Base-by-base conservation (phyloP, 2,329 filamentous ascomycete genomes). In the Lachnellula occidentalis region DNA sequence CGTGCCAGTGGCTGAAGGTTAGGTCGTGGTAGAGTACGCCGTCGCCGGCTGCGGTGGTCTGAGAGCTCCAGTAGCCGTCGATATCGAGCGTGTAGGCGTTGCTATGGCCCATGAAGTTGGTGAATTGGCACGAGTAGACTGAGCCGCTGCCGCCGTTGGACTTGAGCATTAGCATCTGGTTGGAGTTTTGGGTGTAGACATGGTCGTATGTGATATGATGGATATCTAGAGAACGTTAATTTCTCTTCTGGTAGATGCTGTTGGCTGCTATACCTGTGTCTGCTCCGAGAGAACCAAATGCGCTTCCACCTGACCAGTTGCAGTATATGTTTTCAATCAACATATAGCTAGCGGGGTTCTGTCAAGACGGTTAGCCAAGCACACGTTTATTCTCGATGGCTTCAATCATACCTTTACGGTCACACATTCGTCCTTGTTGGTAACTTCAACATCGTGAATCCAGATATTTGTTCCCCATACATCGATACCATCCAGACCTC, bases 131-230 rank as follows among this genome's bases (percentile, higher is more conserved):
- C 58, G 80, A 74, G 37, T 72, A 72, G 2, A 83, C 73, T 2
- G 70, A 73, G 19, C 81, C 81, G 54, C 66, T 73, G 41, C 81
- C 81, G 41, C 81, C 81, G 64, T 82, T 79, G 53, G 74, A 77
- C 68, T 84, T 85, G 70, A 84, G 77, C 78, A 81, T 78, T 69
- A 78, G 75, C 80, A 83, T 83, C 62, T 83, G 78, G 72, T 83
- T 83, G 12, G 76, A 78, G 11, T 74, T 72, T 69, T 74, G 76
- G 34, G 80, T 82, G 71, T 84, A 83, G 57, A 83, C 63, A 63
- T 83, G 81, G 63, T 73, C 71, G 70, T 83, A 84, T 21, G 71
- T 66, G 55, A 84, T 72, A 55, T 80, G 69, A 42, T 74, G 75
- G 65, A 83, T 77, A 55, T 76, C 60, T 62, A 41, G 36, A 21